Evolutionary conservation across 805 yeast genomes (phyloP).

Genomic region (Yamadazyma laniorum): DNA sequence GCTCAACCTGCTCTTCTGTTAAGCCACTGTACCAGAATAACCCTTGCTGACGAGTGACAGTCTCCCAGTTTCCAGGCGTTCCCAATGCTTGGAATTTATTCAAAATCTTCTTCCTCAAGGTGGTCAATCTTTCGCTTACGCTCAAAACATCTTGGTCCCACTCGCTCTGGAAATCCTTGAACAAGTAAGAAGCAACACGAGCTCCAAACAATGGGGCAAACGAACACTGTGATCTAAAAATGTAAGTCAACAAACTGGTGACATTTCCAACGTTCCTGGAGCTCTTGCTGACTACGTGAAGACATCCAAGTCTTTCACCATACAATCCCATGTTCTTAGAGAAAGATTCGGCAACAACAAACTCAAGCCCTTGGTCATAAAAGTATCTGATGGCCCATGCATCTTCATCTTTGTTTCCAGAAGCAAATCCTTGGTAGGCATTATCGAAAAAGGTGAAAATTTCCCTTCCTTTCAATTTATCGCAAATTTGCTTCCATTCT

Average conservation of each 20-base stretch:
- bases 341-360: conserved; percentile 36
- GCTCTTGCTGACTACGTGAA: conserved; percentile 30
- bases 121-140: conserved; percentile 30
- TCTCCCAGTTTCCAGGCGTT: conserved; percentile 46
- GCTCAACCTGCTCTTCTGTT: conserved; percentile 29
- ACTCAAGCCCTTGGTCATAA: conserved; percentile 41
- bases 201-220: conserved; percentile 50
- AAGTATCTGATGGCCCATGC: conserved; percentile 41
- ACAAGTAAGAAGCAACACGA: conserved; percentile 34
- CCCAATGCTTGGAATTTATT: conserved; percentile 28
- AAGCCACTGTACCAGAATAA: conserved; percentile 47
- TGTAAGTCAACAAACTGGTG: conserved; percentile 26
- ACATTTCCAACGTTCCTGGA: conserved; percentile 14
- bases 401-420: conserved; percentile 61
- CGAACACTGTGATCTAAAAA: conserved; percentile 42
- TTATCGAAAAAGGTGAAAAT: conserved; percentile 36
- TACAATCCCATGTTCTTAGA: conserved; percentile 44
- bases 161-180: conserved; percentile 22
- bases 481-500: conserved; percentile 36
- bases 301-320: conserved; percentile 39
- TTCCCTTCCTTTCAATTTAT: conserved; percentile 22
- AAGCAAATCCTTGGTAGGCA: conserved; percentile 44
- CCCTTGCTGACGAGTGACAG: conserved; percentile 36
- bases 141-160: conserved; percentile 39
- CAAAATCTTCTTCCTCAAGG: conserved; percentile 28